These are phyloP conservation scores for Colletotrichum acutatum DNA, from an alignment of 2,329 filamentous ascomycete genomes.

Conservation along the genomic window DNA sequence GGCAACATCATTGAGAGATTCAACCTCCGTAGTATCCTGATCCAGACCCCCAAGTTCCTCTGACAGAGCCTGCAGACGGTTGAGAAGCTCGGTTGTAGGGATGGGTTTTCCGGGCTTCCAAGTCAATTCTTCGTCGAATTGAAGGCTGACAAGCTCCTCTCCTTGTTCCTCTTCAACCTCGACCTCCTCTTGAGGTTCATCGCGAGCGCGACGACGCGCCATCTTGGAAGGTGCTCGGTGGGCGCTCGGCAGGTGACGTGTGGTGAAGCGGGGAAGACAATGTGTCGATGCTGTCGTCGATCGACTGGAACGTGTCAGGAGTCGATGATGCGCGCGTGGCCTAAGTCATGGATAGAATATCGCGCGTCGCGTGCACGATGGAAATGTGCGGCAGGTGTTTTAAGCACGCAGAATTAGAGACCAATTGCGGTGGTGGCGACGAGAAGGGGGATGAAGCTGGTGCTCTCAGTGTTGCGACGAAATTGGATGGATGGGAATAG, in stretches of 20 bases:
- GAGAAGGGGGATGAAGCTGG: slow-evolving; percentile 14
- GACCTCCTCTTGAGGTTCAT: slow-evolving; percentile 33
- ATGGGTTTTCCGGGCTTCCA: slow-evolving; percentile 95
- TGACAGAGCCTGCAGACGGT: slow-evolving; percentile 81
- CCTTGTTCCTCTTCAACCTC: slow-evolving; percentile 36
- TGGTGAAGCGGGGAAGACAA: slow-evolving; percentile 32
- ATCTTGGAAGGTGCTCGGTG: slow-evolving; percentile 17
- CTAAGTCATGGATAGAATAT: slow-evolving; percentile 25
- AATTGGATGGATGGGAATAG: slow-evolving; percentile 31
- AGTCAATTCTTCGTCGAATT: slow-evolving; percentile 87
- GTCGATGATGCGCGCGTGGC: slow-evolving; percentile 22
- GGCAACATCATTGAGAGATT: slow-evolving; percentile 86
- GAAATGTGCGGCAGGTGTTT: neutral
- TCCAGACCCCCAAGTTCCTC: slow-evolving; percentile 88
- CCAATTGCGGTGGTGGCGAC: slow-evolving; percentile 30
- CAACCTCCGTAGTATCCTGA: slow-evolving; percentile 84
- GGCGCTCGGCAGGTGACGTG: slow-evolving; percentile 31
- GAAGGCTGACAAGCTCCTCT: slow-evolving; percentile 59
- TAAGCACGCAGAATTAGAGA: slow-evolving; percentile 7
- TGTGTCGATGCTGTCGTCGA: slow-evolving; percentile 24
- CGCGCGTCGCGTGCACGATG: slow-evolving; percentile 16
- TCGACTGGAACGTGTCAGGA: slow-evolving; percentile 30
- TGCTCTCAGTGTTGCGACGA: slow-evolving; percentile 31
- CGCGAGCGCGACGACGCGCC: slow-evolving; percentile 36
- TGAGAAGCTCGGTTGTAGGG: slow-evolving; percentile 81